A percentile compares a stretch with the other conserved stretches of the same genome.
Evolutionary conservation across 495 filamentous ascomycete species (phyloP).

Genomic region (Terfezia claveryi): DNA sequence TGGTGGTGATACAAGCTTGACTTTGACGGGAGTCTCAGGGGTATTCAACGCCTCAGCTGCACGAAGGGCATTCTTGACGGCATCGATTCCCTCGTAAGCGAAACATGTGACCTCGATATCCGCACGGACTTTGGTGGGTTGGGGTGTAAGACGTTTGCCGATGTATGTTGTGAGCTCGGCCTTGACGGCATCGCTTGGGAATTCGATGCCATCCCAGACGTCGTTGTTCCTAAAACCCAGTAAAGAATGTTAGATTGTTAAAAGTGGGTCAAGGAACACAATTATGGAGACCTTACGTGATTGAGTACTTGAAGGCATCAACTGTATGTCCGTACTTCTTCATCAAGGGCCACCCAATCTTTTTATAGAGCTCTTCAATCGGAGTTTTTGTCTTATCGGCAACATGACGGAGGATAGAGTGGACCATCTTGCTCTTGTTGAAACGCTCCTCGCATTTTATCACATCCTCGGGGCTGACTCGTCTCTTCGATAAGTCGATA

Average conservation of each 20-base stretch:
- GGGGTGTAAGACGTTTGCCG: slow-evolving; percentile 81
- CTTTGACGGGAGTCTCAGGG: slow-evolving; percentile 77
- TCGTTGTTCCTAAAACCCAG: slow-evolving; percentile 55
- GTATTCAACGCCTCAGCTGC: slow-evolving; percentile 78
- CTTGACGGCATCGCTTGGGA: slow-evolving; percentile 66
- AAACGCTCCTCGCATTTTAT: slow-evolving; percentile 95
- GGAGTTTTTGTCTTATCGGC: slow-evolving; percentile 88
- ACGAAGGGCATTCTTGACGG: slow-evolving; percentile 74
- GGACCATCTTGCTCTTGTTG: slow-evolving; percentile 99
- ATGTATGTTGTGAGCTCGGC: slow-evolving; percentile 83
- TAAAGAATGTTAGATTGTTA: background rate
- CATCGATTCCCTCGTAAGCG: slow-evolving; percentile 94
- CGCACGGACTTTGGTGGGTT: slow-evolving; percentile 91
- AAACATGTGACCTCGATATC: slow-evolving; percentile 98
- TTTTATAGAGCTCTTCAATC: slow-evolving; percentile 79
- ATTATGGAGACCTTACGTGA: slow-evolving; percentile 40
- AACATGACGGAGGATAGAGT: slow-evolving; percentile 93
- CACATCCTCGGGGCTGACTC: slow-evolving; percentile 93
- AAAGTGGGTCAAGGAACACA: slow-evolving; percentile 11
- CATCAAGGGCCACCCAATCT: slow-evolving; percentile 89
- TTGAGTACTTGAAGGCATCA: slow-evolving; percentile 95
- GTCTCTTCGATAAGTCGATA: slow-evolving; percentile 94
- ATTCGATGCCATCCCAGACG: slow-evolving; percentile 79
- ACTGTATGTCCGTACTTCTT: slow-evolving; percentile 92
- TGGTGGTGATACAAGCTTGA: slow-evolving; percentile 84